These are phyloP conservation scores for Fusarium irregulare DNA, from an alignment of 2,329 filamentous ascomycete species.

Conservation along the genomic window DNA sequence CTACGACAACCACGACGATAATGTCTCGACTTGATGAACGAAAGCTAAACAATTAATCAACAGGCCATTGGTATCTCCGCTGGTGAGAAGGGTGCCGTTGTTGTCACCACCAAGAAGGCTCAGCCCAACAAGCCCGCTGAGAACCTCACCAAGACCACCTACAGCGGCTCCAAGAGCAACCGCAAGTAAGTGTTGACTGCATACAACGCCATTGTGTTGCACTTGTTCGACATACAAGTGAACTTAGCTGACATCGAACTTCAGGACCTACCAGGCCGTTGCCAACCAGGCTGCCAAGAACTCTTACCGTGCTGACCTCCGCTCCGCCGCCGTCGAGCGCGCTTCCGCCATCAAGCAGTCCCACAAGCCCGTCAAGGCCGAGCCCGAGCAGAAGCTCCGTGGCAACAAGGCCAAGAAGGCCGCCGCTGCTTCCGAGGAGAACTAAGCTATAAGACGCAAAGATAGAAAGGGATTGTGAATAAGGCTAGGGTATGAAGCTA, in stretches of 20 bases:
- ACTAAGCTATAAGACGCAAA: constrained; percentile 43
- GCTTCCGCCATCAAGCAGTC: constrained; percentile 85
- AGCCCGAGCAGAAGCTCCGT: constrained; percentile 78
- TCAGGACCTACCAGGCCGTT: constrained; percentile 88
- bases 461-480: constrained; percentile 34
- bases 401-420: constrained; percentile 84
- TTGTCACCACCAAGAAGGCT: constrained; percentile 86
- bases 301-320: constrained; percentile 86
- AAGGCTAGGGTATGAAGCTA: constrained; percentile 36
- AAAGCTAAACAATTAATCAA: constrained; percentile 42
- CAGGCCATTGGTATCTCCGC: constrained; percentile 85
- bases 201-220: neutral
- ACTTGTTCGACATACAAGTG: neutral
- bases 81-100: constrained; percentile 81
- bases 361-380: constrained; percentile 82
- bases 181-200: constrained; percentile 67
- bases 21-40: constrained; percentile 24
- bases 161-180: constrained; percentile 77
- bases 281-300: constrained; percentile 85
- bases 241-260: constrained; percentile 33
- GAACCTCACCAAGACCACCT: constrained; percentile 72
- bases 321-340: constrained; percentile 82
- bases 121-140: constrained; percentile 78
- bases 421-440: constrained; percentile 58
- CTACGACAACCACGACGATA: constrained; percentile 22